Evolutionary conservation across 73 alveolate species (phyloP).

Genomic region (Blepharisma japonicum): DNA sequence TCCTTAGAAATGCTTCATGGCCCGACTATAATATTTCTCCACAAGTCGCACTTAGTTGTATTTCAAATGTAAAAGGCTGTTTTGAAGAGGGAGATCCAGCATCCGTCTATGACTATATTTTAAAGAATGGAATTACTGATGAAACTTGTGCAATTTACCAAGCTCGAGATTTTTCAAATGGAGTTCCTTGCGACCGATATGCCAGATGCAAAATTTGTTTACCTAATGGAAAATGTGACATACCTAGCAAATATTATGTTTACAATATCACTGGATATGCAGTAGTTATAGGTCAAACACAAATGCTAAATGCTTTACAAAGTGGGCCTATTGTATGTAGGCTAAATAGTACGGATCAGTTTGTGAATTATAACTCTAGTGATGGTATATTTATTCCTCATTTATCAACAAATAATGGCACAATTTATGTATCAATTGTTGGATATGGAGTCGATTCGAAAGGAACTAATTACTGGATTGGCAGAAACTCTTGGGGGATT

Average conservation of each 20-base stretch:
- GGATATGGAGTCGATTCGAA: conserved; percentile 84
- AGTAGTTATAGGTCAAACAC: conserved; percentile 50
- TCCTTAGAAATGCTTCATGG: conserved; percentile 44
- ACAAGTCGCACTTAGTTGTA: conserved; percentile 61
- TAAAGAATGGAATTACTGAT: conserved; percentile 57
- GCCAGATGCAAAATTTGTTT: conserved; percentile 38
- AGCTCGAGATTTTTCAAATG: conserved; percentile 31
- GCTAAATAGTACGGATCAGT: conserved; percentile 46
- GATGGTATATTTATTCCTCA: background rate
- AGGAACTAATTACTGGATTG: conserved; percentile 67
- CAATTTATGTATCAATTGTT: conserved; percentile 67
- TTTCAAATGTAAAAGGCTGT: conserved; percentile 63
- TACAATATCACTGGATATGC: conserved; percentile 59
- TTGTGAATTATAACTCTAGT: conserved; percentile 42
- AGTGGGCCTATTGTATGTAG: conserved; percentile 84
- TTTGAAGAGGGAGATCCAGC: conserved; percentile 58
- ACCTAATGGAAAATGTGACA: conserved; percentile 60
- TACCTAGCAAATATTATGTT: conserved; percentile 42
- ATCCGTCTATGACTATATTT: conserved; percentile 57
- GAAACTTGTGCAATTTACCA: conserved; percentile 45
- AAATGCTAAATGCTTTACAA: conserved; percentile 63
- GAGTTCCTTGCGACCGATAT: conserved; percentile 59
- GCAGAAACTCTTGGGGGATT: conserved; percentile 74
- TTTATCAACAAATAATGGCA: conserved; percentile 44
- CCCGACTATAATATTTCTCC: conserved; percentile 61